These are phyloP conservation scores for Neurospora sp. DNA, from an alignment of 495 filamentous ascomycete genomes.

Conservation along the genomic window DNA sequence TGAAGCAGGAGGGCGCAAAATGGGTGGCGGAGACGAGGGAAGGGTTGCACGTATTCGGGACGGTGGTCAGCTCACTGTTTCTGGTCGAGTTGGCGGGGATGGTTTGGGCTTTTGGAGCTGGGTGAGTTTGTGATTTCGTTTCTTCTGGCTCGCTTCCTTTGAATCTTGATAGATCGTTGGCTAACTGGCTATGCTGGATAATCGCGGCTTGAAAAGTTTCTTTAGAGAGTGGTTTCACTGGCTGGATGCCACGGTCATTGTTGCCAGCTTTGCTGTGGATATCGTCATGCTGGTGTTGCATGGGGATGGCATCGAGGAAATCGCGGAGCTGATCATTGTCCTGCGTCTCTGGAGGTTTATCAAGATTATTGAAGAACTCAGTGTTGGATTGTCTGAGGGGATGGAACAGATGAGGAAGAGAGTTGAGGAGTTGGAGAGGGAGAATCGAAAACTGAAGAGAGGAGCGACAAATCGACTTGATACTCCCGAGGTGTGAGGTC, in stretches of 20 bases:
- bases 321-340: constrained; percentile 52
- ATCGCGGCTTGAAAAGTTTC: constrained; percentile 31
- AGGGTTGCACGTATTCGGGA: constrained; percentile 22
- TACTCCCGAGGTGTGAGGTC: neutral
- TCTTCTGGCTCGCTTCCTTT: neutral
- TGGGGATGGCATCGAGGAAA: constrained; percentile 42
- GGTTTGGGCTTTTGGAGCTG: constrained; percentile 45
- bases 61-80: constrained; percentile 51
- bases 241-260: constrained; percentile 54
- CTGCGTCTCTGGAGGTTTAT: constrained; percentile 59
- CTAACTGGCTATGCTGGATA: neutral
- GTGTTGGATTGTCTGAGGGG: constrained; percentile 46
- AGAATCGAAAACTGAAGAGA: constrained; percentile 8
- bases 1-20: constrained; percentile 22
- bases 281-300: constrained; percentile 27
- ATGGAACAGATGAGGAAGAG: constrained; percentile 12
- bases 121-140: constrained; percentile 26
- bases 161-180: neutral
- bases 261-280: constrained; percentile 50
- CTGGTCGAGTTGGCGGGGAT: constrained; percentile 47
- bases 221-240: constrained; percentile 51
- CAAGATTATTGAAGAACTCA: constrained; percentile 57
- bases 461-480: neutral
- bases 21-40: constrained; percentile 30
- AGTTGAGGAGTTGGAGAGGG: constrained; percentile 10